Evolutionary conservation across 805 yeast genomes (phyloP), one percentile per base, ranked within the genome.

Genomic region (Candida khao-thaluensis): DNA sequence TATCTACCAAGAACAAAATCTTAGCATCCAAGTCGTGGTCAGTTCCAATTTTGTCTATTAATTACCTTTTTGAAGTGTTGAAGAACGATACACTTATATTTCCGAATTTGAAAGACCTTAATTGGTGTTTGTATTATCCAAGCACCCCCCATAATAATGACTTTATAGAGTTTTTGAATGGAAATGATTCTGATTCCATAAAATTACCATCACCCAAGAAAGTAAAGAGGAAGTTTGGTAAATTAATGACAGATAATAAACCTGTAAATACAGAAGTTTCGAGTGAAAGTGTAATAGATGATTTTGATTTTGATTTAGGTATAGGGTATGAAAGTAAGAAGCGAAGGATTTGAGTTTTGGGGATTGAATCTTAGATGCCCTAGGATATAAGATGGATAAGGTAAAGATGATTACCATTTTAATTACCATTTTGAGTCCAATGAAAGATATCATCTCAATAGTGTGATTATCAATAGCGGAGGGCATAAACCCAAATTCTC

Each of bases 101-200:
- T 40, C 77, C 77, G 7, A 66, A 67, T 33, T 48, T 79, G 2
- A 51, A 66, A 38, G 73, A 76, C 40, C 59, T 64, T 17, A 54
- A 60, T 25, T 79, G 84, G 83, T 78, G 85, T 50, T 55, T 80
- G 1, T 77, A 64, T 54, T 78, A 77, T 12, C 80, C 80, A 1
- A 61, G 51, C 29, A 35, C 33, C 5, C n/a, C 28, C 20, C 20
- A 24, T 7, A 28, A 30, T 12, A 45, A 39, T 28, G 44, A 45
- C 17, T 42, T 49, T 17, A 25, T 45, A 8, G 47, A 47, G 16
- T 45, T 35, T 23, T 30, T 43, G 17, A 48, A 44, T 17, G 21
- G 29, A 17, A 34, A 35, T 21, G 43, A 39, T 9, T 21, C 21
- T 36, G 42, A 21, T 17, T 23, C 44, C 3, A 35, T 68, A 5